Evolutionary conservation across 208 protist species (phyloP).

Genomic region (Trichomonas tenax): DNA sequence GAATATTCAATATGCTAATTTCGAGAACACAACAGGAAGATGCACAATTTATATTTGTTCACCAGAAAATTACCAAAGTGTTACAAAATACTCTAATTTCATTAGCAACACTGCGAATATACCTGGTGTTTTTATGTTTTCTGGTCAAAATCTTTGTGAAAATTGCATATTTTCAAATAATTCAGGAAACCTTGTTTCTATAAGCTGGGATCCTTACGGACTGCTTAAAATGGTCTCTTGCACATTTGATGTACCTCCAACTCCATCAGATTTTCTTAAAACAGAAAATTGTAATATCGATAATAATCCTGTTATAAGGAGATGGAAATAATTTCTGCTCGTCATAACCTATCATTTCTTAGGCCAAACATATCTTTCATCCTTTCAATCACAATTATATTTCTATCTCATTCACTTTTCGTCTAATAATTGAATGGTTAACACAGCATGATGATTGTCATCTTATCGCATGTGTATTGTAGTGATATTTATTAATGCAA

Average conservation of each 20-base stretch:
- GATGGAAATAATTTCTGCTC: too few relatives aligned
- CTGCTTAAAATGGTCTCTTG: background rate
- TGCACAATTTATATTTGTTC: background rate
- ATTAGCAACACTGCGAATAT: background rate
- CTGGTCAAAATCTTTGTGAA: background rate
- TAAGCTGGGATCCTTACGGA: background rate
- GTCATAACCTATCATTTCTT: too few relatives aligned
- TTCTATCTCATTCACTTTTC: too few relatives aligned
- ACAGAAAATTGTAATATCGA: background rate
- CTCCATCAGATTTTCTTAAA: background rate
- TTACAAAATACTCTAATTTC: background rate
- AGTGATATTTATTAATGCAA: too few relatives aligned
- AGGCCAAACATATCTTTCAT: too few relatives aligned
- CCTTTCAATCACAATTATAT: too few relatives aligned
- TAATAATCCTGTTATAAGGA: background rate
- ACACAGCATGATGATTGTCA: too few relatives aligned
- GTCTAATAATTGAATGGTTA: too few relatives aligned
- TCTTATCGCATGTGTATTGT: too few relatives aligned
- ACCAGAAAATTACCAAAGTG: background rate
- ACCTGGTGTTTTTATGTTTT: background rate
- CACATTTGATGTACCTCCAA: background rate
- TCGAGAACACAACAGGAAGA: background rate
- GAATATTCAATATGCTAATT: background rate
- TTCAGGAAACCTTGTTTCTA: background rate
- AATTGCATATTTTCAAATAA: background rate